Conservation (phyloP, 2,329 filamentous ascomycete genomes). For the Zasmidium angulare region DNA sequence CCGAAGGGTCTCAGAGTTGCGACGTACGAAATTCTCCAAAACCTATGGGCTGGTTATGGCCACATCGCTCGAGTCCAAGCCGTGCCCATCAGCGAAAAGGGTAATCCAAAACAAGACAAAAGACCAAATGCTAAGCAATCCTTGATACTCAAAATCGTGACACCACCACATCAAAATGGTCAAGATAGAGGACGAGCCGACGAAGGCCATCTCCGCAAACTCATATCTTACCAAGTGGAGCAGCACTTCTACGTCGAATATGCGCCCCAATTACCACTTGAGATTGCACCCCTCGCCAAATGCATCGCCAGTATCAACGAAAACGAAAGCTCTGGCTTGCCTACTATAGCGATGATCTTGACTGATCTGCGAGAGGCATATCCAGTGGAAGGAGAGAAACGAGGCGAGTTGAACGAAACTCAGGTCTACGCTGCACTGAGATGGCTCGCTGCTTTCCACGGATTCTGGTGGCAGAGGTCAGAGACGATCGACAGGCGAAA, state of each 20-base stretch:
- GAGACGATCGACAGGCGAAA: slow-evolving; percentile 32
- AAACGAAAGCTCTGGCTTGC: slow-evolving; percentile 10
- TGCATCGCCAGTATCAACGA: slow-evolving; percentile 39
- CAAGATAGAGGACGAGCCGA: slow-evolving; percentile 37
- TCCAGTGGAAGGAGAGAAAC: slow-evolving; percentile 58
- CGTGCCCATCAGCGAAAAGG: slow-evolving; percentile 16
- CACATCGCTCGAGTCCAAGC: slow-evolving; percentile 58
- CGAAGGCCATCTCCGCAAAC: slow-evolving; percentile 65
- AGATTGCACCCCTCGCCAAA: slow-evolving; percentile 50
- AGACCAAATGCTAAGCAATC: slow-evolving; percentile 29
- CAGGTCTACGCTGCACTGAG: slow-evolving; percentile 57
- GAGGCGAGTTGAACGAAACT: slow-evolving; percentile 44
- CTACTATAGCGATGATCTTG: slow-evolving; percentile 56
- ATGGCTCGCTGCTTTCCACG: slow-evolving; percentile 66
- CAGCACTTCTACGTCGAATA: slow-evolving; percentile 63
- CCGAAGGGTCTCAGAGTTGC: slow-evolving; percentile 1
- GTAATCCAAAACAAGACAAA: background rate
- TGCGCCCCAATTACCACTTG: slow-evolving; percentile 48
- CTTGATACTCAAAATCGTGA: slow-evolving; percentile 61
- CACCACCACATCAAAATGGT: slow-evolving; percentile 45
- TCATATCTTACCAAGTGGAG: slow-evolving; percentile 67
- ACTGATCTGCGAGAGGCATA: slow-evolving; percentile 56
- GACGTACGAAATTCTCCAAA: slow-evolving; percentile 35
- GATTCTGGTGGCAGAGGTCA: slow-evolving; percentile 49
- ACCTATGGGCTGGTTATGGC: slow-evolving; percentile 51